Evolutionary conservation across 1,139 yeast genomes (phyloP).

Genomic region (Kodamaea sp.): DNA sequence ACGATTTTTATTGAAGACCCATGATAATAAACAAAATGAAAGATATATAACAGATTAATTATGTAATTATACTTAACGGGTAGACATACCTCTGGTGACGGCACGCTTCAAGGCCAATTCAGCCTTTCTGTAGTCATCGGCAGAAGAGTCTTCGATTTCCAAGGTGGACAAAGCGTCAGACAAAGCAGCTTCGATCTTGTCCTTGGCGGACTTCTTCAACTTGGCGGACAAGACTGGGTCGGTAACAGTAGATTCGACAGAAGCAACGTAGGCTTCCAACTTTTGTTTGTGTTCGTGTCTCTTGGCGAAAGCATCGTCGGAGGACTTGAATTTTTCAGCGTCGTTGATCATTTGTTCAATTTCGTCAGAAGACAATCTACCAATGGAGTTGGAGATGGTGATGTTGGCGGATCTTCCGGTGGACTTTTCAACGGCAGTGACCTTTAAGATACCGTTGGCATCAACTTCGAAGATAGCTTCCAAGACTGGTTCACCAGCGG

Average conservation of each 20-base stretch:
- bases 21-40: constrained; percentile 21
- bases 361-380: constrained; percentile 97
- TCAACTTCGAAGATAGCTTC: constrained; percentile 99
- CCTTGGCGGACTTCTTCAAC: constrained; percentile 97
- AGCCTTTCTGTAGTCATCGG: constrained; percentile 99
- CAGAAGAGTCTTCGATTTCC: constrained; percentile 93
- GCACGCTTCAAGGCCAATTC: constrained; percentile 99
- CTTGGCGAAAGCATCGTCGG: constrained; percentile 99
- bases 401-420: constrained; percentile 99
- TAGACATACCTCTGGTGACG: constrained; percentile 98
- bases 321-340: constrained; percentile 98
- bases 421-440: constrained; percentile 98
- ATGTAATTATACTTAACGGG: constrained; percentile 67
- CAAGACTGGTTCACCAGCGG: constrained; percentile 99
- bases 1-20: constrained; percentile 21
- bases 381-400: constrained; percentile 99
- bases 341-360: constrained; percentile 98
- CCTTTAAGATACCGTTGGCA: constrained; percentile 99
- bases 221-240: constrained; percentile 98
- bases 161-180: constrained; percentile 98
- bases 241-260: constrained; percentile 94
- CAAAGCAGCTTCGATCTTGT: constrained; percentile 96
- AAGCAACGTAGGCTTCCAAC: constrained; percentile 98
- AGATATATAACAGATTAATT: constrained; percentile 19
- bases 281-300: constrained; percentile 99